These are phyloP conservation scores for Zymoseptoria tritici DNA, from an alignment of 2,329 filamentous ascomycete genomes.

Conservation along the genomic window DNA sequence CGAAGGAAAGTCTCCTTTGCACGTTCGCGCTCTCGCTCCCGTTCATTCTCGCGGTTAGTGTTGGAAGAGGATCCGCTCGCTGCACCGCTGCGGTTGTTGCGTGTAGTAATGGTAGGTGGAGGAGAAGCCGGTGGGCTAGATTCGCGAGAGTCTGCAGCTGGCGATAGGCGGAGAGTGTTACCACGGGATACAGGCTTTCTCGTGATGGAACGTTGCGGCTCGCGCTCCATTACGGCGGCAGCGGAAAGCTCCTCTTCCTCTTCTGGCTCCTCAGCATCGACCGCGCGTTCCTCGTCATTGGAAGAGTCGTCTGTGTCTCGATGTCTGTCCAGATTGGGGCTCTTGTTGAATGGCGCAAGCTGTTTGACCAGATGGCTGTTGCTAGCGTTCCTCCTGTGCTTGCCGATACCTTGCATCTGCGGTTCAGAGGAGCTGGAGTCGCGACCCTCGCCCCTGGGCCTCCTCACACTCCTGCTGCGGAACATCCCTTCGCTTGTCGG, in stretches of 20 bases:
- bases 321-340: slow-evolving; percentile 28
- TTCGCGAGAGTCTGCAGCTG: slow-evolving; percentile 12
- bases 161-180: slow-evolving; percentile 14
- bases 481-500: slow-evolving; percentile 34
- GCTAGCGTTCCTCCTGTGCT: slow-evolving; percentile 24
- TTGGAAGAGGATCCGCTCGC: slow-evolving; percentile 5
- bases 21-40: neutral
- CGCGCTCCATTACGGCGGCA: slow-evolving; percentile 3
- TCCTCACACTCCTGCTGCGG: slow-evolving; percentile 36
- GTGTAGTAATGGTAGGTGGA: slow-evolving; percentile 12
- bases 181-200: slow-evolving; percentile 14
- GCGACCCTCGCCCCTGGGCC: slow-evolving; percentile 26
- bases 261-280: slow-evolving; percentile 1
- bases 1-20: neutral
- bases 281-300: slow-evolving; percentile 6
- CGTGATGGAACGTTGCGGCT: slow-evolving; percentile 11
- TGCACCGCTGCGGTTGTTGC: slow-evolving; percentile 2
- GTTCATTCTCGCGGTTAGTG: neutral
- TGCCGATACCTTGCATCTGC: slow-evolving; percentile 27
- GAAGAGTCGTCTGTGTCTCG: slow-evolving; percentile 21
- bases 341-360: slow-evolving; percentile 32
- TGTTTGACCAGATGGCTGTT: slow-evolving; percentile 34
- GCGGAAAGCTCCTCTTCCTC: slow-evolving; percentile 5
- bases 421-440: slow-evolving; percentile 25
- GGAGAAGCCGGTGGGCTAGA: slow-evolving; percentile 14